These are phyloP conservation scores for Blastobotrys indianensis DNA, from an alignment of 1,139 yeast genomes.

Conservation along the genomic window DNA sequence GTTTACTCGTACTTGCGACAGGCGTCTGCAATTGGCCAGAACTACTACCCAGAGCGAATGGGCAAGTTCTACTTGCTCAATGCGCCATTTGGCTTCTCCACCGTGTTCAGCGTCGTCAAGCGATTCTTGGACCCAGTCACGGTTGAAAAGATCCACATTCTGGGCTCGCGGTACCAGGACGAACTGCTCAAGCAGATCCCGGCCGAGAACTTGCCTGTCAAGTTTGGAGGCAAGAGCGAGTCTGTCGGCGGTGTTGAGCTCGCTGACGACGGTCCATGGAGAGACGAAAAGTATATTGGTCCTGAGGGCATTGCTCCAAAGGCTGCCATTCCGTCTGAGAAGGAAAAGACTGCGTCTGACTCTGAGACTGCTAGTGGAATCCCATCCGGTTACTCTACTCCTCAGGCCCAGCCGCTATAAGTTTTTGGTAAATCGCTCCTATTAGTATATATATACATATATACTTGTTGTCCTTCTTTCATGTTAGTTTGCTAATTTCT, in stretches of 20 bases:
- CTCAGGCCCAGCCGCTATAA: no score
- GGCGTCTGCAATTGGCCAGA: slow-evolving; percentile 91
- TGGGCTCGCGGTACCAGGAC: slow-evolving; percentile 70
- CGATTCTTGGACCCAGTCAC: slow-evolving; percentile 97
- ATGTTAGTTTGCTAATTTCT: no score
- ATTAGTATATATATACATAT: no score
- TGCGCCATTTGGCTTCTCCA: slow-evolving; percentile 95
- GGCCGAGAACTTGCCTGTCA: slow-evolving; percentile 80
- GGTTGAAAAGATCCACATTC: slow-evolving; percentile 88
- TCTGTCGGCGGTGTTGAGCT: slow-evolving; percentile 75
- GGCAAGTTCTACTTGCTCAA: slow-evolving; percentile 93
- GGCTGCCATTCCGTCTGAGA: slow-evolving; percentile 7
- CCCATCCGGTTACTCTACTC: no score
- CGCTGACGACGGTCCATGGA: slow-evolving; percentile 96
- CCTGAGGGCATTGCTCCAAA: slow-evolving; percentile 36
- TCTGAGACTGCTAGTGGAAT: no score
- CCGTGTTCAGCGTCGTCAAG: slow-evolving; percentile 86
- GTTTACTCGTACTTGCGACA: slow-evolving; percentile 86
- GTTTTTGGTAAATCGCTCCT: no score
- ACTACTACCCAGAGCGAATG: slow-evolving; percentile 99
- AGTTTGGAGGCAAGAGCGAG: slow-evolving; percentile 80
- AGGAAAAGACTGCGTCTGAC: no score
- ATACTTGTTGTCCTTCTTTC: no score
- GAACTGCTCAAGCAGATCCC: slow-evolving; percentile 91
- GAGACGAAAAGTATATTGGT: slow-evolving; percentile 67